Conservation (phyloP, 2,329 filamentous ascomycete genomes). For the Laburnicola sp. region DNA sequence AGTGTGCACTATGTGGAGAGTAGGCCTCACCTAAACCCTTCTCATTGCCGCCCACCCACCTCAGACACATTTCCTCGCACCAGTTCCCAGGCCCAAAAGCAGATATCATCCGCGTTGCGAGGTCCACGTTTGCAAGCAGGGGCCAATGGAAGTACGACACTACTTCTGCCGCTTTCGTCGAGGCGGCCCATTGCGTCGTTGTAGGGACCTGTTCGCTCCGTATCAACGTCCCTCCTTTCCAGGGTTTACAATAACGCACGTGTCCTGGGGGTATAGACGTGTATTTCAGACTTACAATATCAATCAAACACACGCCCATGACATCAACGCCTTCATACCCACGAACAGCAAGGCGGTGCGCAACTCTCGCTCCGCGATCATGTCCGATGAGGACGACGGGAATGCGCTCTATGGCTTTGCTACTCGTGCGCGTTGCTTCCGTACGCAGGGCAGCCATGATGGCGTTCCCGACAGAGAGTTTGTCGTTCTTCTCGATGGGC, state of each 20-base stretch:
- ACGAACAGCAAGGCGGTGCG: conserved; percentile 59
- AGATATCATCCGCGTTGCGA: conserved; percentile 57
- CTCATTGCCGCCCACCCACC: conserved; percentile 46
- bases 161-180: conserved; percentile 47
- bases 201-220: conserved; percentile 57
- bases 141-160: conserved; percentile 63
- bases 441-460: conserved; percentile 30
- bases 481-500: conserved; percentile 32
- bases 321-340: conserved; percentile 48
- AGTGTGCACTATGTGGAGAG: no score
- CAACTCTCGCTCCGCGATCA: conserved; percentile 60
- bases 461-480: conserved; percentile 31
- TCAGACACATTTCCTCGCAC: conserved; percentile 37
- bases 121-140: conserved; percentile 57
- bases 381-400: conserved; percentile 54
- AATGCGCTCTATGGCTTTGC: conserved; percentile 8
- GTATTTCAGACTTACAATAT: conserved; percentile 34
- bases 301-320: conserved; percentile 32
- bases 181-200: conserved; percentile 56
- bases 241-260: no score
- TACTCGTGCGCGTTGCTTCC: conserved; percentile 24
- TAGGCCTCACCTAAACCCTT: no score
- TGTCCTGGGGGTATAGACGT: not conserved
- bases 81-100: conserved; percentile 49
- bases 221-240: no score